phyloP scores from a whole-genome alignment of 768 basidiomycete genomes.

The Lactarius quietus region DNA sequence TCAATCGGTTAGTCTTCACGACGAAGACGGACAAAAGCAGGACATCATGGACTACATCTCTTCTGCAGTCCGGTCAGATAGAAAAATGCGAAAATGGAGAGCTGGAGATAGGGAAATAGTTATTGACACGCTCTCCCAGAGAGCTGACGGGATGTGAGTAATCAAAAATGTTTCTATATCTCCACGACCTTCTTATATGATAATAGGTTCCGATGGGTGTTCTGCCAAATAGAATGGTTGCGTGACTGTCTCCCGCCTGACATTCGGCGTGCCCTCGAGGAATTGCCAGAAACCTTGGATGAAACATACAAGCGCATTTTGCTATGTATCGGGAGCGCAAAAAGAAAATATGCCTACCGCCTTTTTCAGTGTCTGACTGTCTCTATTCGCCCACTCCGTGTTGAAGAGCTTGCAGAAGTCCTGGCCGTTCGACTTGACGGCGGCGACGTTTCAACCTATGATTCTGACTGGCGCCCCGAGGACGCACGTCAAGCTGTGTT shows the following conservation, averaged over 20 bases:
- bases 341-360: background rate
- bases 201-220: conserved; percentile 2
- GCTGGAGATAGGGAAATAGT: background rate
- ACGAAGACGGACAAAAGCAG: background rate
- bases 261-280: background rate
- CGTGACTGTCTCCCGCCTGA: background rate
- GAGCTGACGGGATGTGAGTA: conserved; percentile 1
- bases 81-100: background rate
- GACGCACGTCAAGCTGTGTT: background rate
- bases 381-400: conserved; percentile 1
- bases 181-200: background rate
- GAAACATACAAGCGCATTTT: background rate
- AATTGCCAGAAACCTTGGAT: background rate
- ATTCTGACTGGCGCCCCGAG: background rate
- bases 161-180: background rate
- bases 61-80: background rate
- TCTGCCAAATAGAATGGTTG: conserved; percentile 2
- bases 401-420: conserved; percentile 7
- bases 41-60: background rate
- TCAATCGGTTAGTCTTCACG: background rate
- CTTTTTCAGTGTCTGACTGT: background rate
- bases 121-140: background rate
- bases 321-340: background rate
- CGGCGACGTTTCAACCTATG: background rate
- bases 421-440: background rate